phyloP scores from a whole-genome alignment of 2,329 filamentous ascomycete species.

The Neonectria faginata region DNA sequence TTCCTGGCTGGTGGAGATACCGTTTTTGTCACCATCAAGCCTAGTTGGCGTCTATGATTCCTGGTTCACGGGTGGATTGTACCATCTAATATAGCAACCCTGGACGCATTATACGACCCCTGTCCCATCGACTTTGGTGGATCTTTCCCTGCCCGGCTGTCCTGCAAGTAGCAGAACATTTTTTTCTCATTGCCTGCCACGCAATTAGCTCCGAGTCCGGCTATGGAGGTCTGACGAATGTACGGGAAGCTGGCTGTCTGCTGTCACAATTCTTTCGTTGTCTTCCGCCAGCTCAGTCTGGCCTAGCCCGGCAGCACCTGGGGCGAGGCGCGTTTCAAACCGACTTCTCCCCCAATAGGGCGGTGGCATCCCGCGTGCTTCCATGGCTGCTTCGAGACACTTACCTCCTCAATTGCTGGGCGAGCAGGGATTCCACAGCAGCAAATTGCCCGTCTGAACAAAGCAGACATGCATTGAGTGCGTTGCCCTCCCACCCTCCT shows the following conservation, averaged over 20 bases:
- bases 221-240: conserved; percentile 31
- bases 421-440: conserved; percentile 37
- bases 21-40: conserved; percentile 43
- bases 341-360: conserved; percentile 42
- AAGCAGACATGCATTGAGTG: conserved; percentile 37
- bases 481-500: conserved; percentile 40
- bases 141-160: conserved; percentile 35
- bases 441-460: conserved; percentile 43
- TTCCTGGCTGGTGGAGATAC: conserved; percentile 43
- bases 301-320: conserved; percentile 39
- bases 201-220: conserved; percentile 41
- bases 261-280: conserved; percentile 29
- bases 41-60: conserved; percentile 38
- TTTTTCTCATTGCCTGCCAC: conserved; percentile 43
- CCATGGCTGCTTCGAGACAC: conserved; percentile 36
- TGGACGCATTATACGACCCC: conserved; percentile 47
- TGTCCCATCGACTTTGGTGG: conserved; percentile 38
- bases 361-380: conserved; percentile 36
- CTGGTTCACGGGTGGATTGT: conserved; percentile 31
- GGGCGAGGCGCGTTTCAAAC: conserved; percentile 46
- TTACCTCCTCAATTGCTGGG: conserved; percentile 35
- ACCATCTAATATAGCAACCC: conserved; percentile 48
- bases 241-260: conserved; percentile 34
- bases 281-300: conserved; percentile 42
- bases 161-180: conserved; percentile 41